phyloP scores from a whole-genome alignment of 2,329 filamentous ascomycete genomes.

The Aureobasidium melanogenum region DNA sequence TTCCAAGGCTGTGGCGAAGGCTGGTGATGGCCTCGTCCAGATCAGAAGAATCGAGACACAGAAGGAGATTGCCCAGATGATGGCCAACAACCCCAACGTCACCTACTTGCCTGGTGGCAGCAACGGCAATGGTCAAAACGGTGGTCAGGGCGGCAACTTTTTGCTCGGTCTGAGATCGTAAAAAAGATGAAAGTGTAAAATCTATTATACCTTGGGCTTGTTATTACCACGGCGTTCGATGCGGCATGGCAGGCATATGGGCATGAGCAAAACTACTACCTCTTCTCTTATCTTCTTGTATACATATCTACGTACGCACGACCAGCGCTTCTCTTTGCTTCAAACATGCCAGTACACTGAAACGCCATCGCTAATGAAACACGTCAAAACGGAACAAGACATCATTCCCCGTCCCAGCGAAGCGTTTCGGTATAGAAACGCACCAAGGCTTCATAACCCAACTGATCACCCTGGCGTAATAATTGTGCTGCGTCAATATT shows the following conservation, averaged over 20 bases:
- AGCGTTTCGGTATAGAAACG: constrained; percentile 58
- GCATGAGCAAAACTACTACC: constrained; percentile 7
- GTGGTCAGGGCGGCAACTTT: constrained; percentile 46
- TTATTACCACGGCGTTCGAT: constrained; percentile 6
- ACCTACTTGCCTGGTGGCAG: constrained; percentile 78
- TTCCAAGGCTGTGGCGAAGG: constrained; percentile 84
- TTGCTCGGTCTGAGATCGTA: constrained; percentile 56
- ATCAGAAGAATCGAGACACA: constrained; percentile 96
- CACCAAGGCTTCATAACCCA: constrained; percentile 62
- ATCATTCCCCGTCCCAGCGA: constrained; percentile 25
- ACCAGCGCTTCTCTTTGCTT: constrained; percentile 6
- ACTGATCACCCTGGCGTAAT: constrained; percentile 55
- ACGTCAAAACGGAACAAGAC: not conserved
- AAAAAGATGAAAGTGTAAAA: constrained; percentile 3
- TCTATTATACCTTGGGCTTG: not conserved
- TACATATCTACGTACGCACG: constrained; percentile 6
- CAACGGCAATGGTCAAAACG: constrained; percentile 44
- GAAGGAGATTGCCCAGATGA: constrained; percentile 85
- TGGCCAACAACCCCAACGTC: constrained; percentile 87
- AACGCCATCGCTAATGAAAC: constrained; percentile 3
- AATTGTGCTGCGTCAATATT: constrained; percentile 72
- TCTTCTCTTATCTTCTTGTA: constrained; percentile 11
- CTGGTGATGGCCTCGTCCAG: constrained; percentile 85
- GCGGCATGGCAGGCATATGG: constrained; percentile 11
- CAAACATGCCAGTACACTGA: not conserved